Conservation (phyloP, 306 rosid genomes). For the Acacia melanoxylon region DNA sequence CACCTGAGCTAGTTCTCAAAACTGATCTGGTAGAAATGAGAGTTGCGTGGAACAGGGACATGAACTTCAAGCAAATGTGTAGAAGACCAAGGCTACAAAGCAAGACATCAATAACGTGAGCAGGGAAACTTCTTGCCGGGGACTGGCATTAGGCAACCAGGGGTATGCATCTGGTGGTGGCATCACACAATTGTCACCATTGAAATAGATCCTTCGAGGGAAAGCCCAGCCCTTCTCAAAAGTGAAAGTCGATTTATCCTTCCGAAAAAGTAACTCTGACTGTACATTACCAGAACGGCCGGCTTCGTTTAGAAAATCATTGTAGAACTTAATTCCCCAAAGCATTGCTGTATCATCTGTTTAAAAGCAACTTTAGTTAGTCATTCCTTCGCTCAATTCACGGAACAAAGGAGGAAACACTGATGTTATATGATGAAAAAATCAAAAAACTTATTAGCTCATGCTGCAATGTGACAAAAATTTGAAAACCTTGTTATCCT, state of each 20-base stretch:
- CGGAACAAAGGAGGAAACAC: not conserved
- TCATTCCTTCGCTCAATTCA: not conserved
- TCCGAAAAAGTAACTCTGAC: constrained; percentile 76
- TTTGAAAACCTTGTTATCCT: not conserved
- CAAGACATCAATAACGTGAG: constrained; percentile 41
- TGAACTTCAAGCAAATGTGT: constrained; percentile 36
- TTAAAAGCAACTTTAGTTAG: constrained; percentile 34
- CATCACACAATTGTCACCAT: constrained; percentile 95
- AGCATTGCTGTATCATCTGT: constrained; percentile 93
- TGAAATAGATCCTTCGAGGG: constrained; percentile 81
- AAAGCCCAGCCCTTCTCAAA: constrained; percentile 94
- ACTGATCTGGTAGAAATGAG: constrained; percentile 18
- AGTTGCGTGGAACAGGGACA: not conserved
- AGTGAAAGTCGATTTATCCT: constrained; percentile 67
- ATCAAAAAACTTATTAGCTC: constrained; percentile 10
- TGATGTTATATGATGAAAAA: not conserved
- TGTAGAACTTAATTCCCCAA: constrained; percentile 91
- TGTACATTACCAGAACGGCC: constrained; percentile 81
- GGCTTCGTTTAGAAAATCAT: constrained; percentile 82
- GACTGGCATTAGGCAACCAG: constrained; percentile 63
- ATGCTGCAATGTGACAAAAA: constrained; percentile 13
- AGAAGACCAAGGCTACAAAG: constrained; percentile 41
- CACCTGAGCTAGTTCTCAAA: constrained; percentile 24
- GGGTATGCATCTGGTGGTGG: constrained; percentile 92
- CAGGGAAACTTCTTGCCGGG: constrained; percentile 38